Percentiles rank a stretch among this genome's conserved stretches.
Conservation (phyloP, 352 stramenopile genomes). For the Phytopythium aichiense region DNA sequence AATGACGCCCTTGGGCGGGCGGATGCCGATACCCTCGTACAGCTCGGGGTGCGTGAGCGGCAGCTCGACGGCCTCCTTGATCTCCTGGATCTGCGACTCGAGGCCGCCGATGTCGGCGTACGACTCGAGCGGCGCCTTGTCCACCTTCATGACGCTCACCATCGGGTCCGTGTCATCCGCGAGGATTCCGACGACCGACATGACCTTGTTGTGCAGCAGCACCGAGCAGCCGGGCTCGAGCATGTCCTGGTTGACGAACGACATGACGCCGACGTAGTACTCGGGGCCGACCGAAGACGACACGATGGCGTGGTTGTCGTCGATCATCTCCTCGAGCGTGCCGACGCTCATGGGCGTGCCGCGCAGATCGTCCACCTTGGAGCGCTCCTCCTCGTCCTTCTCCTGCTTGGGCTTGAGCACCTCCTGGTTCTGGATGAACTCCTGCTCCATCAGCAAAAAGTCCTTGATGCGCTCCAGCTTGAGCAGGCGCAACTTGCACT, state of each 20-base stretch:
- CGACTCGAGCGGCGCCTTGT: conserved; percentile 98
- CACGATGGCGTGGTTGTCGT: conserved; percentile 99
- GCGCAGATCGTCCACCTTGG: conserved; percentile 99
- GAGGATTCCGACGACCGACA: conserved; percentile 99
- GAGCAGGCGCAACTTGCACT: conserved; percentile 99
- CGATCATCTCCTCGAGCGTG: conserved; percentile 99
- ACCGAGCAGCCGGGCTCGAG: conserved; percentile 98
- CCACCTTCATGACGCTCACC: conserved; percentile 99
- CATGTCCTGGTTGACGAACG: conserved; percentile 99
- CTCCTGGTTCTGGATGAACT: conserved; percentile 99
- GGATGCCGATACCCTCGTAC: conserved; percentile 99
- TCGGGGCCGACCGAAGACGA: conserved; percentile 97
- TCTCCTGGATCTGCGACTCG: conserved; percentile 97
- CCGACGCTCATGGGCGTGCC: conserved; percentile 98
- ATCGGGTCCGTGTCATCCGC: conserved; percentile 99
- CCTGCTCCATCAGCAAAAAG: conserved; percentile 99
- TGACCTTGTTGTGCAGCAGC: conserved; percentile 99
- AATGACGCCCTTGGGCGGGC: conserved; percentile 99
- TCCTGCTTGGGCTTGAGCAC: conserved; percentile 99
- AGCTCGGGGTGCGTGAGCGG: conserved; percentile 99
- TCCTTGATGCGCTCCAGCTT: conserved; percentile 99
- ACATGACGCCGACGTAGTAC: conserved; percentile 99
- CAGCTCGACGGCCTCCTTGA: conserved; percentile 95
- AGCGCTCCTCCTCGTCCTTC: conserved; percentile 98
- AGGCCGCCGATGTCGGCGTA: conserved; percentile 99